Evolutionary conservation across 805 yeast genomes (phyloP).

Genomic region (Brettanomyces bruxellensis): DNA sequence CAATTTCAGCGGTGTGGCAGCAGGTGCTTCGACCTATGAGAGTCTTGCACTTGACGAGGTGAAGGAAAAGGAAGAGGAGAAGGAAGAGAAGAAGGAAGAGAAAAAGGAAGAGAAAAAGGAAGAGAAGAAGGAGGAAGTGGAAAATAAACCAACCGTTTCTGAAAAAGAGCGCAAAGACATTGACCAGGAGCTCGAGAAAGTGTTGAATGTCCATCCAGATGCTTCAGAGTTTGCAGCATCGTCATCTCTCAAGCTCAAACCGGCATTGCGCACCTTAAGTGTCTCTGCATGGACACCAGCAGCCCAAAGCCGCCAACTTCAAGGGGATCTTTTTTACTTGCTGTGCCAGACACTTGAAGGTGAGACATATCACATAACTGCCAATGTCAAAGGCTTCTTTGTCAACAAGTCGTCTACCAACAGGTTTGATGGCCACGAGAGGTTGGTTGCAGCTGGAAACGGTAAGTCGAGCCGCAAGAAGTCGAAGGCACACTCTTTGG

Average conservation of each 20-base stretch:
- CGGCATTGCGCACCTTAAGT: slow-evolving; percentile 47
- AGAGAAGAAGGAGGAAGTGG: not conserved
- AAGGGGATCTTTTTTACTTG: slow-evolving; percentile 78
- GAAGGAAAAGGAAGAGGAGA: slow-evolving; percentile 7
- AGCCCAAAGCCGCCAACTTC: slow-evolving; percentile 46
- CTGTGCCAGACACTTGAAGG: slow-evolving; percentile 72
- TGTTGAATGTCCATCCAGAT: slow-evolving; percentile 6
- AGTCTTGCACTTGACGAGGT: slow-evolving; percentile 29
- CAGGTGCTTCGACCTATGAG: slow-evolving; percentile 45
- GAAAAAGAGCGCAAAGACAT: slow-evolving; percentile 12
- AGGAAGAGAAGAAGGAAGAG: slow-evolving; percentile 8
- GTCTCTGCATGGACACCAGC: slow-evolving; percentile 86
- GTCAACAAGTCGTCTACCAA: slow-evolving; percentile 60
- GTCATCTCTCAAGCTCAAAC: slow-evolving; percentile 24
- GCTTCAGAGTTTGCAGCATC: slow-evolving; percentile 21
- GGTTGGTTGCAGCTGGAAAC: slow-evolving; percentile 19
- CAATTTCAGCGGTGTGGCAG: slow-evolving; percentile 27
- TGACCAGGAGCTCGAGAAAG: slow-evolving; percentile 24
- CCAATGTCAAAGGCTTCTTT: slow-evolving; percentile 71
- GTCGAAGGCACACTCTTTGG: slow-evolving; percentile 42
- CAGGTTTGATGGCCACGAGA: slow-evolving; percentile 58
- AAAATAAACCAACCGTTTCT: not conserved
- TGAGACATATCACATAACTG: slow-evolving; percentile 70
- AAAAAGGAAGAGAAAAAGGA: slow-evolving; percentile 9
- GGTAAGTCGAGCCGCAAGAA: slow-evolving; percentile 4